Evolutionary conservation across 495 filamentous ascomycete genomes (phyloP).

Genomic region (Xylaria sp.): DNA sequence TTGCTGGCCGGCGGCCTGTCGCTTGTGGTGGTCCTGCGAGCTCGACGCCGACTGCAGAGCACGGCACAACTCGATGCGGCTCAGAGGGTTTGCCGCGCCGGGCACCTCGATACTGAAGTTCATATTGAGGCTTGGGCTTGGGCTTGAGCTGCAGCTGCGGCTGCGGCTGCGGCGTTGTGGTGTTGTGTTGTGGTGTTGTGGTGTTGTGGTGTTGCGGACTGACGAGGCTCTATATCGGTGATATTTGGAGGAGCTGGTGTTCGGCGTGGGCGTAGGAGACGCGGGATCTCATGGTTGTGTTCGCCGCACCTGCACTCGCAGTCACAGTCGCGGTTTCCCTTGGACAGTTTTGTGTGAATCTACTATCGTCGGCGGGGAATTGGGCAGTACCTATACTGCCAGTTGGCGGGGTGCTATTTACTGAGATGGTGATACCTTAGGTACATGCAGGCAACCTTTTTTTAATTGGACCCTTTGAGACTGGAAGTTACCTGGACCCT

Average conservation of each 20-base stretch:
- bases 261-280: background rate
- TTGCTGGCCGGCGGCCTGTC: slow-evolving; percentile 82
- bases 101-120: slow-evolving; percentile 62
- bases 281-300: slow-evolving; percentile 9
- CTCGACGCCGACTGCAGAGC: slow-evolving; percentile 69
- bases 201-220: background rate
- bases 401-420: background rate
- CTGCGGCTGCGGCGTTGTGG: no score
- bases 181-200: no score
- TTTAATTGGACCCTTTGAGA: background rate
- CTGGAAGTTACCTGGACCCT: no score
- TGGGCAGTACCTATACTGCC: background rate
- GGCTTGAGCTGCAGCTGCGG: no score
- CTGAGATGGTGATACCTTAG: background rate
- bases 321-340: background rate
- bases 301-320: background rate
- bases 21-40: slow-evolving; percentile 74
- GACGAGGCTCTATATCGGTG: background rate
- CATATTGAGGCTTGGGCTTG: no score
- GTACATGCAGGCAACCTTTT: background rate
- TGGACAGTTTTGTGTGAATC: background rate
- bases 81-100: slow-evolving; percentile 61
- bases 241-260: background rate
- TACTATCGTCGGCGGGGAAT: background rate
- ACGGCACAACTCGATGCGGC: slow-evolving; percentile 71